Evolutionary conservation across 306 rosid genomes (phyloP).

Genomic region (Hippophae gyantsensis): DNA sequence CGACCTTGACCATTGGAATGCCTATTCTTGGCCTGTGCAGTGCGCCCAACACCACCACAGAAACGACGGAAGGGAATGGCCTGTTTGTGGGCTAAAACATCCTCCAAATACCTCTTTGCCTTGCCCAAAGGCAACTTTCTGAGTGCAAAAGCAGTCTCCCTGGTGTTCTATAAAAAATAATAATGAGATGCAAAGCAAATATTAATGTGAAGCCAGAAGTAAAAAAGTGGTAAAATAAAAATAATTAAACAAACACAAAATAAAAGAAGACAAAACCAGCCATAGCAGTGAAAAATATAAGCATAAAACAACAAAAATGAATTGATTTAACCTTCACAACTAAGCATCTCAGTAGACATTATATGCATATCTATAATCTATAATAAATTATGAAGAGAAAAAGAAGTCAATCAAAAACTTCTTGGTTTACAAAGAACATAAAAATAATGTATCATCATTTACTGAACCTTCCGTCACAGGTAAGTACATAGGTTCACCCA

Average conservation of each 20-base stretch:
- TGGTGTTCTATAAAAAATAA: slow-evolving; percentile 39
- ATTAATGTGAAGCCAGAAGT: too few relatives aligned
- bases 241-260: too few relatives aligned
- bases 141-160: slow-evolving; percentile 71
- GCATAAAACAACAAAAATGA: too few relatives aligned
- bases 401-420: not conserved
- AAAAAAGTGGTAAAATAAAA: too few relatives aligned
- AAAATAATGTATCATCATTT: slow-evolving; percentile 40
- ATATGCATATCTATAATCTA: not conserved
- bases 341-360: too few relatives aligned
- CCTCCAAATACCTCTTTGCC: slow-evolving; percentile 87
- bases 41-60: slow-evolving; percentile 86
- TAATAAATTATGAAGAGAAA: not conserved
- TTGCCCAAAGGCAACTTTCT: slow-evolving; percentile 64
- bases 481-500: slow-evolving; percentile 63
- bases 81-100: slow-evolving; percentile 87
- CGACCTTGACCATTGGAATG: slow-evolving; percentile 97
- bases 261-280: too few relatives aligned
- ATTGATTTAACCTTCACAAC: too few relatives aligned
- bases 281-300: too few relatives aligned
- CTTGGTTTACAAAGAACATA: not conserved
- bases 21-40: slow-evolving; percentile 87
- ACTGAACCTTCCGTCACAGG: slow-evolving; percentile 53
- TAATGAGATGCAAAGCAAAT: not conserved
- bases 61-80: slow-evolving; percentile 87